Conservation (phyloP, 2,329 filamentous ascomycete genomes). For the Elsinoe arachidis region DNA sequence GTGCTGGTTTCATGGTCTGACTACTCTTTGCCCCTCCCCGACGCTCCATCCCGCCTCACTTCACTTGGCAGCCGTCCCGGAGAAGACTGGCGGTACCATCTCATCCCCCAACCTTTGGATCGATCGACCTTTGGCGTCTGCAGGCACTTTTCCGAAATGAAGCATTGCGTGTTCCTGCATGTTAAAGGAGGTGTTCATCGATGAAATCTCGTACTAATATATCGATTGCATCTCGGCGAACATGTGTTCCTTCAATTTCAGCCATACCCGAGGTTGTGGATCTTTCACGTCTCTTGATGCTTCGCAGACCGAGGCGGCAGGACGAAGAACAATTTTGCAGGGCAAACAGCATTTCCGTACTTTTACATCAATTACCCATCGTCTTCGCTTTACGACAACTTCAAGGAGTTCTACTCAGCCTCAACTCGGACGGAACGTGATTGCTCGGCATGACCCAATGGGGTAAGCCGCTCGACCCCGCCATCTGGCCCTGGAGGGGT, state of each 20-base stretch:
- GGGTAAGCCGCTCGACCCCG: neutral
- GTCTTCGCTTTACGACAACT: too few species aligned
- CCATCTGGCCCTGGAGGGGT: slow-evolving; percentile 3
- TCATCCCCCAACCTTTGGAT: neutral
- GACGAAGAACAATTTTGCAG: neutral
- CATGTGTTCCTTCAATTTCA: slow-evolving; percentile 5
- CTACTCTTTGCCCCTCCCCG: neutral
- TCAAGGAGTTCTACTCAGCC: too few species aligned
- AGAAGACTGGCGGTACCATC: neutral
- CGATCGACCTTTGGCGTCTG: neutral
- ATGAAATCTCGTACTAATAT: neutral
- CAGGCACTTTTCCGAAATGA: neutral
- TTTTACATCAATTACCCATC: too few species aligned
- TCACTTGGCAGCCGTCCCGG: slow-evolving; percentile 2
- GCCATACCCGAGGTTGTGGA: slow-evolving; percentile 1
- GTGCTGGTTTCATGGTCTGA: neutral
- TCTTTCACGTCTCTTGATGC: neutral
- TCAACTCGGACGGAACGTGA: too few species aligned
- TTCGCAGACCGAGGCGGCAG: neutral
- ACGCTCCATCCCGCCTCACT: neutral
- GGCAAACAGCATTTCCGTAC: neutral
- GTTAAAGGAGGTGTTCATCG: neutral
- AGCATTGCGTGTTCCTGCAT: neutral
- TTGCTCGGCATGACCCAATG: neutral
- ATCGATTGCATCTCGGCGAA: slow-evolving; percentile 6